Conservation (phyloP, 306 rosid genomes). For the Trichosanthes cucumerina region DNA sequence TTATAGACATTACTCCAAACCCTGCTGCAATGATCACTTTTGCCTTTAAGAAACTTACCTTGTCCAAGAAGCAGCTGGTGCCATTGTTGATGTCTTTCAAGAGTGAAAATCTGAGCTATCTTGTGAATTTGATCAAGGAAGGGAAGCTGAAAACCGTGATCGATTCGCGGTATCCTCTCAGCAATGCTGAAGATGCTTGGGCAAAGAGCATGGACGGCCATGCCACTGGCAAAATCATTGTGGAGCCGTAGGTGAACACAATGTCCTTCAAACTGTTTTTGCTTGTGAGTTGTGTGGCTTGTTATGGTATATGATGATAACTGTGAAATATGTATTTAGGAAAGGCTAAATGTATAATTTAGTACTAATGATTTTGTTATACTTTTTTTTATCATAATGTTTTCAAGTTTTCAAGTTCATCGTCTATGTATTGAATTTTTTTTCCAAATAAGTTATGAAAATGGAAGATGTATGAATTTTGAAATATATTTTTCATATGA, state of each 20-base stretch:
- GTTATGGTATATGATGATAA: neutral
- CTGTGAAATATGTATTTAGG: neutral
- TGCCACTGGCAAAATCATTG: slow-evolving; percentile 59
- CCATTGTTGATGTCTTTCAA: slow-evolving; percentile 20
- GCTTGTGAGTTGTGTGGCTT: neutral
- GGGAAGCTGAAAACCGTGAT: slow-evolving; percentile 46
- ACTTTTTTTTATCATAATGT: neutral
- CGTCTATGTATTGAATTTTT: neutral
- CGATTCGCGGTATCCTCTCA: slow-evolving; percentile 42
- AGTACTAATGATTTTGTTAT: neutral
- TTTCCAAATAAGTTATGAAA: neutral
- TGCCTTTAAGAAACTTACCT: slow-evolving; percentile 38
- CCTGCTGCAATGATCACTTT: slow-evolving; percentile 11
- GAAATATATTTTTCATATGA: neutral
- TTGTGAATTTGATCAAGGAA: slow-evolving; percentile 38
- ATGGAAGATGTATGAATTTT: neutral
- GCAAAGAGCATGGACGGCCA: slow-evolving; percentile 53
- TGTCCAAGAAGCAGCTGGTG: slow-evolving; percentile 48
- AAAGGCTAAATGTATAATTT: neutral
- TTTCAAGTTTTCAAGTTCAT: neutral
- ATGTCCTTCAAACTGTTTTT: neutral
- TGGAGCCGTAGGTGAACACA: slow-evolving; percentile 24
- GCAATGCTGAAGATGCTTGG: slow-evolving; percentile 76
- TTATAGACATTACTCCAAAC: slow-evolving; percentile 43
- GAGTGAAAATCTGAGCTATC: slow-evolving; percentile 36